A percentile compares a stretch with the other conserved stretches of the same genome.
These are phyloP conservation scores for Irineochytrium annulatum DNA, from an alignment of 192 early-diverging fungal species.

Conservation along the genomic window DNA sequence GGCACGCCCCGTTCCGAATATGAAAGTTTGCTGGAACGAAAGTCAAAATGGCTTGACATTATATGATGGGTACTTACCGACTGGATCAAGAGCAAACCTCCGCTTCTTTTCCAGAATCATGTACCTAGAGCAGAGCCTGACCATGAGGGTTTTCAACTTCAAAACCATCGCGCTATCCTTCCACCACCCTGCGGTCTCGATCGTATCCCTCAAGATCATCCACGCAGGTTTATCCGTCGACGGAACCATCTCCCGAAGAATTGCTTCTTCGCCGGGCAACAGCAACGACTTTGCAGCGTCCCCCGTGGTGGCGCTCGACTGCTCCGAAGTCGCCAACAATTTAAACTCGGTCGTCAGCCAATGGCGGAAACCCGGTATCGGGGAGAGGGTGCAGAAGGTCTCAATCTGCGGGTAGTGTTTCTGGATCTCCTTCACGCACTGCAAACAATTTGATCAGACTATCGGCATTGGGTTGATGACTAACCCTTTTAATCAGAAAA, in stretches of 20 bases:
- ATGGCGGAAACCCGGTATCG: slow-evolving; percentile 78
- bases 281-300: slow-evolving; percentile 4
- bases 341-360: slow-evolving; percentile 63
- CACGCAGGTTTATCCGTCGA: too few relatives aligned
- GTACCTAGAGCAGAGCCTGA: slow-evolving; percentile 58
- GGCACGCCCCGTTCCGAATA: slow-evolving; percentile 86
- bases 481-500: slow-evolving; percentile 34
- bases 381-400: slow-evolving; percentile 85
- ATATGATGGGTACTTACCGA: slow-evolving; percentile 42
- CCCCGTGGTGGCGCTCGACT: too few relatives aligned
- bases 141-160: slow-evolving; percentile 52
- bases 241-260: slow-evolving; percentile 2
- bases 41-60: background rate
- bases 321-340: background rate
- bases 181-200: too few relatives aligned
- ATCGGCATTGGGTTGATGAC: background rate
- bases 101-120: slow-evolving; percentile 65
- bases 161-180: too few relatives aligned
- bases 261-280: slow-evolving; percentile 14
- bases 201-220: too few relatives aligned
- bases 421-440: slow-evolving; percentile 78
- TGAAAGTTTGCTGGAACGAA: slow-evolving; percentile 77
- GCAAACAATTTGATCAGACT: slow-evolving; percentile 74
- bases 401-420: slow-evolving; percentile 62
- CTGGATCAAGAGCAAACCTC: slow-evolving; percentile 74